Evolutionary conservation across 129 eudicot genomes (phyloP), one percentile per base, ranked within the genome.

Genomic region (Smallanthus sonchifolius): DNA sequence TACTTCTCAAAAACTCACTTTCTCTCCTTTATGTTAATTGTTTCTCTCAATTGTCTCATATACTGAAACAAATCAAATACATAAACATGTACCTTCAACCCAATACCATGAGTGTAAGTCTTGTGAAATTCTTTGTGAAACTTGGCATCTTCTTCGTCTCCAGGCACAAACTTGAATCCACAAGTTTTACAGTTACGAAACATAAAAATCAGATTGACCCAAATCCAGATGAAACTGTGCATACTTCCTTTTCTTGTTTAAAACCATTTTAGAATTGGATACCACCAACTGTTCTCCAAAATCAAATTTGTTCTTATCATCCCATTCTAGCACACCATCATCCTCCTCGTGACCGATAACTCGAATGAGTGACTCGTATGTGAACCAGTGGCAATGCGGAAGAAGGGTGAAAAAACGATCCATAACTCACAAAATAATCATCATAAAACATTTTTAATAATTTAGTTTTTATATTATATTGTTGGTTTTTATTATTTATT

Each of bases 151-250:
- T 42, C 89, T 81, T 83, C 90, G 5, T 87, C 91, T 7, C 97
- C 96, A 36, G 88, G 59, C 76, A 96, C 90, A 85, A 89, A 92
- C 83, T 87, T 85, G 55, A 87, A 87, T 16, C 94, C 90, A 74
- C 98, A 92, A 2, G 80, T 72, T 40, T 65, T 77, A 80, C 98
- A 89, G 6, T 87, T 85, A 57, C 77, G 96, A 38, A 87, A 77
- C 15, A 87, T 77, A 84, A 87, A 87, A 89, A 79, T 92, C 87
- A 71, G 97, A 89, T 34, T 92, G 96, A 43, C 97, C 96, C 68
- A 92, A 70, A 45, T 89, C 89, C 75, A 89, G 69, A 79, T 89
- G 90, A 37, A 85, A 78, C 71, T 92, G 96, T 7, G 87, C 95
- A 72, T 89, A 89, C 59, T 74, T 92, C 37, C 90, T 89, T 67